Evolutionary conservation across 2,329 filamentous ascomycete species (phyloP).

Genomic region (Talaromyces pinophilus): DNA sequence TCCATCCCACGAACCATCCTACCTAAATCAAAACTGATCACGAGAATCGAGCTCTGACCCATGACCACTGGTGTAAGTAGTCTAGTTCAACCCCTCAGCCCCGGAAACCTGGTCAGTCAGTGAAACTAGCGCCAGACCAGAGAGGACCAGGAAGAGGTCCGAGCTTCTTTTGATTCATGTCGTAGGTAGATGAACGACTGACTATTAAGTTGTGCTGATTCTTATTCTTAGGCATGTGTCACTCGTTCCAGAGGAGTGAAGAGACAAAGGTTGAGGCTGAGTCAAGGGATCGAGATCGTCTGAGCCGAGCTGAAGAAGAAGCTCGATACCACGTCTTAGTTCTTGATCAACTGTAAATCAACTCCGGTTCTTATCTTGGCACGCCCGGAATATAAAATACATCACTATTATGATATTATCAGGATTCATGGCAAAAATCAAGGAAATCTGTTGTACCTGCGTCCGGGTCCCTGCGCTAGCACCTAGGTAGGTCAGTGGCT

Average conservation of each 20-base stretch:
- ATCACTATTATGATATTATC: neutral
- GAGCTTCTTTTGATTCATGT: neutral
- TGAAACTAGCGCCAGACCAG: slow-evolving; percentile 4
- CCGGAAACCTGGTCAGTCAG: neutral
- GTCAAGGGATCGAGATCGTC: neutral
- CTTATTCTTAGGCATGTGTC: neutral
- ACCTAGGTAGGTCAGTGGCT: neutral
- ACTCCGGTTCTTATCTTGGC: neutral
- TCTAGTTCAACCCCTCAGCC: neutral
- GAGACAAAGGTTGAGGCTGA: neutral
- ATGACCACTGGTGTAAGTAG: neutral
- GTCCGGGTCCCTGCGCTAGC: slow-evolving; percentile 20
- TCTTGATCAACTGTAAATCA: neutral
- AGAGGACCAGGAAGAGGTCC: neutral
- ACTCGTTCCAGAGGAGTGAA: neutral
- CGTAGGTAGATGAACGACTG: neutral
- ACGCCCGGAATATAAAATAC: neutral
- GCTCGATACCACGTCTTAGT: neutral
- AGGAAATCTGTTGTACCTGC: slow-evolving; percentile 1
- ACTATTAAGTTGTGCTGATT: neutral
- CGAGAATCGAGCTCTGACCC: slow-evolving; percentile 3
- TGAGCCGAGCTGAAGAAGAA: neutral
- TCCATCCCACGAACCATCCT: neutral
- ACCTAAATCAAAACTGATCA: neutral
- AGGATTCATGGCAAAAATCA: neutral